Evolutionary conservation across 148 eudicot species (phyloP).

Genomic region (Salicornia ramosissima): DNA sequence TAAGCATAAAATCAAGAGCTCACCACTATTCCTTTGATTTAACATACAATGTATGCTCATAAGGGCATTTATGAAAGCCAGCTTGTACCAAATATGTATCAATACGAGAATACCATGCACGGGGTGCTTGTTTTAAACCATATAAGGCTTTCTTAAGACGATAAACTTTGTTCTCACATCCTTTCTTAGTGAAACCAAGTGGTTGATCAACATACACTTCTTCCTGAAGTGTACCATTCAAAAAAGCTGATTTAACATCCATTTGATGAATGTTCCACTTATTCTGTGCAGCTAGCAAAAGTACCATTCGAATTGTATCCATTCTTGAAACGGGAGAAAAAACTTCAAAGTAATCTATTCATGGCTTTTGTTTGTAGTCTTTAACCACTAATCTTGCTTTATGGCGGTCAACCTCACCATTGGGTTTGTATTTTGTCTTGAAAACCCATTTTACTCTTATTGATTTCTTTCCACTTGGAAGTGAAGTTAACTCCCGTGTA

Average conservation of each 20-base stretch:
- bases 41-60: too few relatives aligned
- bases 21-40: too few relatives aligned
- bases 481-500: background rate
- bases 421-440: background rate
- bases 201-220: background rate
- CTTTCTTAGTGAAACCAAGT: too few relatives aligned
- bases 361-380: background rate
- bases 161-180: too few relatives aligned
- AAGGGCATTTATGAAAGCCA: too few relatives aligned
- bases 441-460: background rate
- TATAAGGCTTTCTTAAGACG: background rate
- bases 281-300: too few relatives aligned
- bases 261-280: too few relatives aligned
- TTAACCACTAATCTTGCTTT: background rate
- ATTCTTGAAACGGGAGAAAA: constrained; percentile 1
- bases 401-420: background rate
- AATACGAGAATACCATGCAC: too few relatives aligned
- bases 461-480: background rate
- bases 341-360: constrained; percentile 7
- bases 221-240: background rate
- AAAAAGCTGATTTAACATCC: too few relatives aligned
- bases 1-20: background rate
- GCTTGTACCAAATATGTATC: too few relatives aligned
- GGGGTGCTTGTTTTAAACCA: background rate
- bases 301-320: too few relatives aligned